Percentiles rank a stretch among this genome's conserved stretches.
Evolutionary conservation across 208 protist species (phyloP).

Genomic region (Blastocrithidia nonstop): DNA sequence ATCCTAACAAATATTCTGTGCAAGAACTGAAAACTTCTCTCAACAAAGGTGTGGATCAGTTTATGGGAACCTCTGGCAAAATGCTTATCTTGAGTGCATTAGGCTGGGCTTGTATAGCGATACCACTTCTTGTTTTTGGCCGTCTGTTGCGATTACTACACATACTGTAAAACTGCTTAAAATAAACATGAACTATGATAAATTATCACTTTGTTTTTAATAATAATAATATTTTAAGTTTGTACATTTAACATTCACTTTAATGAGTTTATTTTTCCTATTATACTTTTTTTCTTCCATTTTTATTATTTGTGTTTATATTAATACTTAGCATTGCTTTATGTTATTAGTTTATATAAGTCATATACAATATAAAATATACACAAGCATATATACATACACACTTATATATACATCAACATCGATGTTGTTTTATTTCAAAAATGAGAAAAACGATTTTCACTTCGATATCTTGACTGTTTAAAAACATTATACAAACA

Average conservation of each 20-base stretch:
- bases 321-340: too few relatives aligned
- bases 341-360: neutral
- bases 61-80: constrained; percentile 10
- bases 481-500: neutral
- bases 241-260: too few relatives aligned
- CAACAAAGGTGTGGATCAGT: constrained; percentile 6
- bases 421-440: neutral
- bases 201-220: too few relatives aligned
- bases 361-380: neutral
- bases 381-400: constrained; percentile 1
- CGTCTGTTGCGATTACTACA: too few relatives aligned
- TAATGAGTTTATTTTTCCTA: too few relatives aligned
- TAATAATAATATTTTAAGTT: too few relatives aligned
- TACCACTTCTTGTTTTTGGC: constrained; percentile 4
- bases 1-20: constrained; percentile 13
- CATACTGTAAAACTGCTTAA: neutral
- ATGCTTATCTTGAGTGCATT: constrained; percentile 19
- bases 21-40: constrained; percentile 8
- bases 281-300: too few relatives aligned
- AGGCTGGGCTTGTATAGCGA: constrained; percentile 11
- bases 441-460: too few relatives aligned
- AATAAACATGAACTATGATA: neutral
- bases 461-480: too few relatives aligned
- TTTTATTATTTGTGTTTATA: too few relatives aligned
- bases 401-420: neutral